A percentile compares a stretch with the other conserved stretches of the same genome.
phyloP scores from a whole-genome alignment of 768 basidiomycete species.

The Coprinellus micaceus region DNA sequence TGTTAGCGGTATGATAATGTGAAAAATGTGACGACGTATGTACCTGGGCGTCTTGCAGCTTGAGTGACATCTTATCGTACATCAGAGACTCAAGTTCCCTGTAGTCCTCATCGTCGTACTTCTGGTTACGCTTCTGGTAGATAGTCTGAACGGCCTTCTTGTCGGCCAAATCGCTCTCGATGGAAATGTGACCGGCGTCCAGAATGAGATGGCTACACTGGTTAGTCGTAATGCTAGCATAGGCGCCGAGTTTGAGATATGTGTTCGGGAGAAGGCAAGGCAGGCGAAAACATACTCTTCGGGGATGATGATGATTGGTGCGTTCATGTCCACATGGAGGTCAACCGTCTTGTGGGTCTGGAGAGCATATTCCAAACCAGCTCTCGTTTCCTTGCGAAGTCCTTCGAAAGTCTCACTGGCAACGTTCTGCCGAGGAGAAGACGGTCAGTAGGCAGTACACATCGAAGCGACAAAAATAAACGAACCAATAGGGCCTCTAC shows the following conservation, averaged over 20 bases:
- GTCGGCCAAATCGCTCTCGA: conserved; percentile 85
- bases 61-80: conserved; percentile 88
- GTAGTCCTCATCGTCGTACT: conserved; percentile 87
- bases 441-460: conserved; percentile 3
- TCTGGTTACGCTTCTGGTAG: conserved; percentile 75
- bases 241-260: conserved; percentile 2
- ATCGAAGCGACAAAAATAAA: conserved; percentile 6
- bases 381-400: conserved; percentile 88
- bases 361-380: conserved; percentile 89
- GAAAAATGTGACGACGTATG: conserved; percentile 33
- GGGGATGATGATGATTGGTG: conserved; percentile 94
- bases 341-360: conserved; percentile 94
- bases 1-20: not conserved
- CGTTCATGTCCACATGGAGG: conserved; percentile 93
- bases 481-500: conserved; percentile 87
- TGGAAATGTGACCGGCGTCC: conserved; percentile 94
- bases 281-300: conserved; percentile 61
- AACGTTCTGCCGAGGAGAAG: conserved; percentile 54
- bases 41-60: conserved; percentile 88
- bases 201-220: conserved; percentile 84
- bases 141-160: conserved; percentile 76
- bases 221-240: conserved; percentile 64
- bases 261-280: not conserved
- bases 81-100: conserved; percentile 82
- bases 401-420: conserved; percentile 94